A percentile compares a stretch with the other conserved stretches of the same genome.
Conservation (phyloP, 1,139 yeast genomes). For the Yamadazyma atlantica region DNA sequence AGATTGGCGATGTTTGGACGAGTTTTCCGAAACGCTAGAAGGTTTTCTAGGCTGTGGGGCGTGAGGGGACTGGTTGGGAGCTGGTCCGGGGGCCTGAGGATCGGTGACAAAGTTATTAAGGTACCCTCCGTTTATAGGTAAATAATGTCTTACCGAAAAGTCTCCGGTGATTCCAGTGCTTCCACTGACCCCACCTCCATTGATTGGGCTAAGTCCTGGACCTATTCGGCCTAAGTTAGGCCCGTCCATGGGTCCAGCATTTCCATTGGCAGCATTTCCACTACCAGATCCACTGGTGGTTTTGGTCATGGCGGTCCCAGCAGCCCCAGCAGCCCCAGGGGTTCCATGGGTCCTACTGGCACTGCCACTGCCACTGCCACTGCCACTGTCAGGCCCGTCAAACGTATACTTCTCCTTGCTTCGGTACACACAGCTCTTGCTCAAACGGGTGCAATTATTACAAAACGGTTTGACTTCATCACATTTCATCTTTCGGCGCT, state of each 20-base stretch:
- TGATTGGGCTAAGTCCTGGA: no score
- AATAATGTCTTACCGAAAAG: conserved; percentile 12
- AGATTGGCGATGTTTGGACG: background rate
- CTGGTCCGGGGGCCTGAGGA: background rate
- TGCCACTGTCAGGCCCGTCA: no score
- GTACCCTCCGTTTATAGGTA: conserved; percentile 14
- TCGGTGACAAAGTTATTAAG: conserved; percentile 11
- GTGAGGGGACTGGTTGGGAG: no score
- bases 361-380: no score
- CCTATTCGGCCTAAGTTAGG: no score
- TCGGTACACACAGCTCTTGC: conserved; percentile 49
- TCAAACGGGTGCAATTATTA: conserved; percentile 47
- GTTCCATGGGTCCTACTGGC: no score
- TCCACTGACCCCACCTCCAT: no score
- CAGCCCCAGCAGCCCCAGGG: no score
- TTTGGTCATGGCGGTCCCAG: no score
- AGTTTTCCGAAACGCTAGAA: no score
- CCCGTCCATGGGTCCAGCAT: no score
- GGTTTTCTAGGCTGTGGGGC: no score
- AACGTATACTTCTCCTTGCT: conserved; percentile 29
- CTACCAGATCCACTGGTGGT: background rate
- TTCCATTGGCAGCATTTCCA: background rate
- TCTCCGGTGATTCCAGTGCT: background rate
- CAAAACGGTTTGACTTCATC: conserved; percentile 32
- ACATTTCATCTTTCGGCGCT: conserved; percentile 59